Evolutionary conservation across 768 basidiomycete genomes (phyloP).

Genomic region (Leucosporidium yakuticum): DNA sequence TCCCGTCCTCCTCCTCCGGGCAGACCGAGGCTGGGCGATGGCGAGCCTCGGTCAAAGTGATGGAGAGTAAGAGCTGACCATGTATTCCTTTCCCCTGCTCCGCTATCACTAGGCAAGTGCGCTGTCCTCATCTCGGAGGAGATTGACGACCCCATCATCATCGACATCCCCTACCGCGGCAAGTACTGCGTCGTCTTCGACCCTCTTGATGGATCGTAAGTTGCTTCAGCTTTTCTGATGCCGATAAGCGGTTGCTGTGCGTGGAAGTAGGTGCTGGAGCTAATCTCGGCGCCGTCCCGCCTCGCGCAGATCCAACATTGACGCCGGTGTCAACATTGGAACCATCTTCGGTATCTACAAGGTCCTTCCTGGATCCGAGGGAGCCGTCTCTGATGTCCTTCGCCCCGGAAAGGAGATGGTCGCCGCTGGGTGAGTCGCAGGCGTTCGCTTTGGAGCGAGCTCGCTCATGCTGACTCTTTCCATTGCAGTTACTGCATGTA

Average conservation of each 20-base stretch:
- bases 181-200: slow-evolving; percentile 98
- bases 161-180: slow-evolving; percentile 76
- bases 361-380: slow-evolving; percentile 67
- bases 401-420: slow-evolving; percentile 95
- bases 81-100: neutral
- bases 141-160: slow-evolving; percentile 68
- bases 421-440: slow-evolving; percentile 45
- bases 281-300: neutral
- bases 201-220: slow-evolving; percentile 68
- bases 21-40: too few species aligned
- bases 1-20: slow-evolving; percentile 88
- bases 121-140: slow-evolving; percentile 89
- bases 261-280: neutral
- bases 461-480: neutral
- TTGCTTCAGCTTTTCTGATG: neutral
- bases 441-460: slow-evolving; percentile 63
- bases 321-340: slow-evolving; percentile 95
- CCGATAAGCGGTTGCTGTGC: too few species aligned
- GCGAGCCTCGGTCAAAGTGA: neutral
- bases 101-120: slow-evolving; percentile 58
- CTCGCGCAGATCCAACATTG: slow-evolving; percentile 76
- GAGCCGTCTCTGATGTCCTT: slow-evolving; percentile 79
- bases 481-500: slow-evolving; percentile 49
- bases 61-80: neutral
- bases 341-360: slow-evolving; percentile 97